These are phyloP conservation scores for Lichtheimia hyalospora DNA, from an alignment of 371 early-diverging fungal genomes.

Conservation along the genomic window DNA sequence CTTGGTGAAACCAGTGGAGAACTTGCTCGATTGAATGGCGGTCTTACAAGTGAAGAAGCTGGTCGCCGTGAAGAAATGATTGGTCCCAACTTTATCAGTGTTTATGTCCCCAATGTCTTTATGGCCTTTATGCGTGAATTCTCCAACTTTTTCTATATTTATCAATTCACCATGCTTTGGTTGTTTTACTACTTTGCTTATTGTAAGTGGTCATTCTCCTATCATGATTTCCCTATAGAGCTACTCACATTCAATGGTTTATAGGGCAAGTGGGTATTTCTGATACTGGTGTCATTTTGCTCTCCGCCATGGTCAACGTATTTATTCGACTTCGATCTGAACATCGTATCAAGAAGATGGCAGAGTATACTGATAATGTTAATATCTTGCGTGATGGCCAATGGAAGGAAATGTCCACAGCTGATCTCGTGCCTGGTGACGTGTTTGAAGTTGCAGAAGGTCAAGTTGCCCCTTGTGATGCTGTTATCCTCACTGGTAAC, in stretches of 20 bases:
- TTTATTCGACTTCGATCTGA: slow-evolving; percentile 59
- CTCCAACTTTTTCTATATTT: slow-evolving; percentile 63
- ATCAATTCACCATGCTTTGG: slow-evolving; percentile 73
- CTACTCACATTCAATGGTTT: slow-evolving; percentile 1
- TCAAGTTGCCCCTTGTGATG: slow-evolving; percentile 58
- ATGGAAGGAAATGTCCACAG: slow-evolving; percentile 55
- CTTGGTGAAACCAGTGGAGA: slow-evolving; percentile 54
- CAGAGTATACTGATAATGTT: slow-evolving; percentile 44
- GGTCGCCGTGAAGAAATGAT: slow-evolving; percentile 48
- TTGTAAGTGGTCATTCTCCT: neutral
- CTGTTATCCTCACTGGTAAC: slow-evolving; percentile 68
- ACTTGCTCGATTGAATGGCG: slow-evolving; percentile 44
- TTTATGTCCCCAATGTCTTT: slow-evolving; percentile 50
- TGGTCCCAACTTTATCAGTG: slow-evolving; percentile 70
- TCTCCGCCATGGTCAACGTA: slow-evolving; percentile 67
- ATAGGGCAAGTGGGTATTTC: slow-evolving; percentile 60
- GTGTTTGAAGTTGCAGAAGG: slow-evolving; percentile 37
- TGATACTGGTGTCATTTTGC: slow-evolving; percentile 62
- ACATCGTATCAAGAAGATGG: slow-evolving; percentile 61
- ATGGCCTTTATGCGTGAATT: slow-evolving; percentile 59
- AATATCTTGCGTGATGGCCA: slow-evolving; percentile 57
- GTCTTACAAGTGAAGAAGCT: slow-evolving; percentile 54
- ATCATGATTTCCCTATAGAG: slow-evolving; percentile 59
- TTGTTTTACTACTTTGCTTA: slow-evolving; percentile 53
- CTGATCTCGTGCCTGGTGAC: slow-evolving; percentile 70